Percentiles rank a stretch among this genome's conserved stretches.
These are phyloP conservation scores for Penicillium sp. DNA, from an alignment of 2,329 filamentous ascomycete species.

Conservation along the genomic window DNA sequence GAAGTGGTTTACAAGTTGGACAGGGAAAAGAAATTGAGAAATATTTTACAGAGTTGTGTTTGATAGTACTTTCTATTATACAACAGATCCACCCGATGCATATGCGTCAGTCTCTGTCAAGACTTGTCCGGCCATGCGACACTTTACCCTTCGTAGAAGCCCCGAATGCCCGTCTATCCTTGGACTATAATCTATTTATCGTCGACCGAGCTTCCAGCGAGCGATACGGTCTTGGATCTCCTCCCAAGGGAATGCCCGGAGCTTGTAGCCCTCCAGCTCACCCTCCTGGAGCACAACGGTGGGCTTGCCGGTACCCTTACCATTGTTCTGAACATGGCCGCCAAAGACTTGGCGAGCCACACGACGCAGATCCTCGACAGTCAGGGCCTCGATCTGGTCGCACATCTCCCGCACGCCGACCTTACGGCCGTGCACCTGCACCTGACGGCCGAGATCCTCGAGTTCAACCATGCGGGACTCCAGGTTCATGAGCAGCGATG, in stretches of 20 bases:
- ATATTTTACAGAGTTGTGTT: slow-evolving; percentile 29
- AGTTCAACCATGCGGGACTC: slow-evolving; percentile 97
- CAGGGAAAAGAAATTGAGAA: neutral
- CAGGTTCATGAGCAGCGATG: slow-evolving; percentile 92
- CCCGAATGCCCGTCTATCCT: neutral
- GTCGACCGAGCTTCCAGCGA: slow-evolving; percentile 78
- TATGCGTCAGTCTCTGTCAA: slow-evolving; percentile 3
- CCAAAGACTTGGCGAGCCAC: slow-evolving; percentile 81
- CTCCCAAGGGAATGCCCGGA: slow-evolving; percentile 77
- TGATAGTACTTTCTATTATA: slow-evolving; percentile 22
- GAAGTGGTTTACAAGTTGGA: neutral
- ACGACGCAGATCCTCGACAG: slow-evolving; percentile 77
- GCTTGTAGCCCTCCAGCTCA: slow-evolving; percentile 71
- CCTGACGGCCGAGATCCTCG: slow-evolving; percentile 91
- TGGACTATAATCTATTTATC: slow-evolving; percentile 45
- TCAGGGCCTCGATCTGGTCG: slow-evolving; percentile 79
- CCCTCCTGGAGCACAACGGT: slow-evolving; percentile 96
- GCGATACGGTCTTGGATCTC: slow-evolving; percentile 88
- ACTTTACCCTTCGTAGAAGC: slow-evolving; percentile 8
- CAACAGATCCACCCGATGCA: slow-evolving; percentile 17
- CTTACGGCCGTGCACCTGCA: slow-evolving; percentile 95
- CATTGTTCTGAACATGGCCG: slow-evolving; percentile 75
- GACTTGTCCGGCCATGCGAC: slow-evolving; percentile 10
- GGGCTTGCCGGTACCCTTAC: slow-evolving; percentile 81
- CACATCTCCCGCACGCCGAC: slow-evolving; percentile 95